Base-by-base conservation (phyloP, 2,329 filamentous ascomycete genomes). In the Furcasterigmium sp. region DNA sequence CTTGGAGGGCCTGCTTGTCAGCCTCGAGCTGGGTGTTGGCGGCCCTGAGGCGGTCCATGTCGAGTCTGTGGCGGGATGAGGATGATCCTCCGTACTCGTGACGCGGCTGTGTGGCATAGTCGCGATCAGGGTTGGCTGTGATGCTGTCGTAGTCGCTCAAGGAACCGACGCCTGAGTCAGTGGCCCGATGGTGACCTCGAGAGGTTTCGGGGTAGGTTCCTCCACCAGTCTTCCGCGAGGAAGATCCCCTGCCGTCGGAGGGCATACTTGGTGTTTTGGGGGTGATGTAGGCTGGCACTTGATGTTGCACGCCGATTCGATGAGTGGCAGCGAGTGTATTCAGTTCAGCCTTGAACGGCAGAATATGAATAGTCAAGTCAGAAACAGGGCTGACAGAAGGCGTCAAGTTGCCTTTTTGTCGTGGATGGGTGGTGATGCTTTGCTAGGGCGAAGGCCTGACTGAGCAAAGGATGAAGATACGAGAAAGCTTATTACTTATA, bases 91-190 rank as follows among this genome's bases (percentile, higher is more conserved):
- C 41, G 40, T 43, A 52, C 14, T 50, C 49, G 41, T 50, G 49
- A 21, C 45, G 39, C 28, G 51, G 41, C 25, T n/a, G 32, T 10
- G 15, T 17, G 6, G 32, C 15, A 18, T 35, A 45, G 18, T 21
- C 20, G 37, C 49, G 41, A 47, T 51, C 48, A 46, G 51, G 51
- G 43, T 47, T 48, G 32, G 48, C 39, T 40, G 46, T 36, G 37
- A 49, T 43, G 37, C 47, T 46, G 37, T 50, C 47, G 37, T 48
- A 45, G 46, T 51, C 51, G 30, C 46, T 48, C 37, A 44, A 46
- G 41, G 50, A 52, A 35, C 47, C 51, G 29, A 52, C 39, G 45
- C 50, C 46, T 42, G 51, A 52, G 45, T 53, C 51, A 41, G 46
- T 51, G 26, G 48, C 40, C 45, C 51, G 46, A 20, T 48, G 46